A percentile compares a stretch with the other conserved stretches of the same genome.
These are phyloP conservation scores for Pichia thaimueangensis DNA, from an alignment of 805 yeast genomes.

Conservation along the genomic window DNA sequence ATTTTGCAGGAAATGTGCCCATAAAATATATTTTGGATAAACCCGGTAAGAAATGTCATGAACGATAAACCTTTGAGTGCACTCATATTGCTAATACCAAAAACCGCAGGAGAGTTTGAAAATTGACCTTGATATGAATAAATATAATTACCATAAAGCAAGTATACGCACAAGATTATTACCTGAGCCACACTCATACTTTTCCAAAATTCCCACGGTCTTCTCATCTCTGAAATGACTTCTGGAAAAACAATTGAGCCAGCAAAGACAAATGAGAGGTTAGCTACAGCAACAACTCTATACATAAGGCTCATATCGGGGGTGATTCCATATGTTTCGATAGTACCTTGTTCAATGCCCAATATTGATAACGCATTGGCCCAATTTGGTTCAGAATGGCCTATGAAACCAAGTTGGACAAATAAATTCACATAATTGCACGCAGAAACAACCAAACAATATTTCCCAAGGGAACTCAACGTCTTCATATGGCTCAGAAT, in stretches of 20 bases:
- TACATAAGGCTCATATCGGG: slow-evolving; percentile 18
- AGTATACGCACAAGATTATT: slow-evolving; percentile 34
- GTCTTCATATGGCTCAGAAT: slow-evolving; percentile 36
- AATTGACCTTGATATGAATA: slow-evolving; percentile 43
- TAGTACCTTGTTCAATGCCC: slow-evolving; percentile 20
- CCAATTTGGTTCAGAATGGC: slow-evolving; percentile 18
- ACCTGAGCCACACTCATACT: slow-evolving; percentile 39
- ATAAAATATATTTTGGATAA: slow-evolving; percentile 40
- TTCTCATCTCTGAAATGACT: slow-evolving; percentile 42
- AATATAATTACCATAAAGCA: slow-evolving; percentile 37
- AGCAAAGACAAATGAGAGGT: slow-evolving; percentile 44
- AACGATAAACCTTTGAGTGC: slow-evolving; percentile 33
- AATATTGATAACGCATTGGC: slow-evolving; percentile 16
- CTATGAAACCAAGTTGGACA: slow-evolving; percentile 16
- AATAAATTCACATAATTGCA: slow-evolving; percentile 16
- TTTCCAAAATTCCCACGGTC: slow-evolving; percentile 44
- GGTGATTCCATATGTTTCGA: slow-evolving; percentile 13
- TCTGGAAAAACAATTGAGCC: slow-evolving; percentile 46
- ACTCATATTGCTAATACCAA: slow-evolving; percentile 30
- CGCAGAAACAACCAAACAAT: slow-evolving; percentile 16
- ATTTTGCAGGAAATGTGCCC: slow-evolving; percentile 43
- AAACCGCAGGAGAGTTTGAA: slow-evolving; percentile 37
- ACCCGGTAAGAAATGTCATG: slow-evolving; percentile 33
- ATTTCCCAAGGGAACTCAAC: slow-evolving; percentile 30
- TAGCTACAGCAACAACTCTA: slow-evolving; percentile 35